phyloP scores from a whole-genome alignment of 257 asterid species.

The Haberlea rhodopensis region DNA sequence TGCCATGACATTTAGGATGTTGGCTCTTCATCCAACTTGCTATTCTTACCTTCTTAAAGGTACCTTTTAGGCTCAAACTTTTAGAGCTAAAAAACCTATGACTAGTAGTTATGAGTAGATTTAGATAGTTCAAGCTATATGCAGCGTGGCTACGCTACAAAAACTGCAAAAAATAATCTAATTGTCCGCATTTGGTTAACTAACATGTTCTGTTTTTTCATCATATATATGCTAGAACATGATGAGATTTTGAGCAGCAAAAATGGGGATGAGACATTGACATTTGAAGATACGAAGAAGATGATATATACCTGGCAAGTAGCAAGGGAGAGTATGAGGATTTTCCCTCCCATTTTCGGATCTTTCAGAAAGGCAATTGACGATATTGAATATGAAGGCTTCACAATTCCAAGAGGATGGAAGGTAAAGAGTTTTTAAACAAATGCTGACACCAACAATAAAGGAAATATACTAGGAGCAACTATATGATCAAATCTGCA shows the following conservation, averaged over 20 bases:
- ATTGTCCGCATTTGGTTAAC: too few species aligned
- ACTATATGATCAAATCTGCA: too few species aligned
- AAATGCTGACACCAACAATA: too few species aligned
- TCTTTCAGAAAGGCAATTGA: constrained; percentile 77
- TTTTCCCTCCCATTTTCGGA: constrained; percentile 89
- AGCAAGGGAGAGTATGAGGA: constrained; percentile 83
- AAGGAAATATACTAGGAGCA: not conserved
- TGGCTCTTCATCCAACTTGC: constrained; percentile 64
- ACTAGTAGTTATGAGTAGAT: too few species aligned
- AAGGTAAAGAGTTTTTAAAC: constrained; percentile 71
- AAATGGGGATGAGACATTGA: constrained; percentile 37
- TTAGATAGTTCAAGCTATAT: too few species aligned
- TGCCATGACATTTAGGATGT: constrained; percentile 77
- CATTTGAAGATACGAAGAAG: constrained; percentile 62
- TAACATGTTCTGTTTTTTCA: too few species aligned
- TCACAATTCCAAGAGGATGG: constrained; percentile 85
- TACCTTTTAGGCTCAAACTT: too few species aligned
- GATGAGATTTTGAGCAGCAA: constrained; percentile 41
- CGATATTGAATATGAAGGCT: constrained; percentile 71
- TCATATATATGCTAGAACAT: constrained; percentile 56
- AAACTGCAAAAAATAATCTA: too few species aligned
- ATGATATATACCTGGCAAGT: constrained; percentile 89
- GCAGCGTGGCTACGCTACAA: too few species aligned
- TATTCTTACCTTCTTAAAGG: constrained; percentile 65
- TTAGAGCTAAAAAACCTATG: too few species aligned